Percentiles rank a stretch among this genome's conserved stretches.
phyloP scores from a whole-genome alignment of 2,329 filamentous ascomycete species.

The Nothophaeocryptopus gaeumannii region DNA sequence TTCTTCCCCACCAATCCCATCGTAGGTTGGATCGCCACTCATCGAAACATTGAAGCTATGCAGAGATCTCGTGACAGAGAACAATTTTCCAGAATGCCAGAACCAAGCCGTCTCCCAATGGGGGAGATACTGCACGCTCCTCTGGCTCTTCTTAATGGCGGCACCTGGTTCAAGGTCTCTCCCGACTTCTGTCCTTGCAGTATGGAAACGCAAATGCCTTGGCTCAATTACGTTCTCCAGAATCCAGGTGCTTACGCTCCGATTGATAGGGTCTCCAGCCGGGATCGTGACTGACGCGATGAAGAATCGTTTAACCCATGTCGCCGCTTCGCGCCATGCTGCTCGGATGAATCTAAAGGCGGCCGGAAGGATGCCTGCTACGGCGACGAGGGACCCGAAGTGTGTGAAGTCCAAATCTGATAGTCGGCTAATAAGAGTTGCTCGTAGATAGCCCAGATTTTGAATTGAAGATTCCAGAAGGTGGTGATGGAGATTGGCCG shows the following conservation, averaged over 20 bases:
- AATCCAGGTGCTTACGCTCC: slow-evolving; percentile 26
- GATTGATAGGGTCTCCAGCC: slow-evolving; percentile 23
- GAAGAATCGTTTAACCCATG: slow-evolving; percentile 25
- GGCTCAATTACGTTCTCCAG: slow-evolving; percentile 25
- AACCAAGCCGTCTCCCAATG: slow-evolving; percentile 27
- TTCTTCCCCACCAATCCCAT: slow-evolving; percentile 27
- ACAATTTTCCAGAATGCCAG: slow-evolving; percentile 18
- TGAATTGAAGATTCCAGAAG: slow-evolving; percentile 8
- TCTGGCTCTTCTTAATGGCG: slow-evolving; percentile 23
- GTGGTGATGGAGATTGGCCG: slow-evolving; percentile 14
- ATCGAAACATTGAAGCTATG: slow-evolving; percentile 22
- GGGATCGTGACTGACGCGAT: slow-evolving; percentile 26
- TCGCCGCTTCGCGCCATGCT: slow-evolving; percentile 21
- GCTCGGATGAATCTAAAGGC: slow-evolving; percentile 18
- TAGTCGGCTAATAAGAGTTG: slow-evolving; percentile 15
- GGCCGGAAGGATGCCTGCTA: slow-evolving; percentile 23
- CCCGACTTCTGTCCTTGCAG: slow-evolving; percentile 23
- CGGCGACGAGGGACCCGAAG: slow-evolving; percentile 25
- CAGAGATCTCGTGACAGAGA: slow-evolving; percentile 19
- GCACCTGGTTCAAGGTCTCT: slow-evolving; percentile 23
- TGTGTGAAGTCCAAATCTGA: slow-evolving; percentile 25
- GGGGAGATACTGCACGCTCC: slow-evolving; percentile 24
- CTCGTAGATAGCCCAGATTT: slow-evolving; percentile 17
- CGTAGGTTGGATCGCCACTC: slow-evolving; percentile 22
- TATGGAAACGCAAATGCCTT: slow-evolving; percentile 22